Evolutionary conservation across 192 early-diverging fungal genomes (phyloP), one percentile per base, ranked within the genome.

Genomic region (Bifiguratus adelaidae): DNA sequence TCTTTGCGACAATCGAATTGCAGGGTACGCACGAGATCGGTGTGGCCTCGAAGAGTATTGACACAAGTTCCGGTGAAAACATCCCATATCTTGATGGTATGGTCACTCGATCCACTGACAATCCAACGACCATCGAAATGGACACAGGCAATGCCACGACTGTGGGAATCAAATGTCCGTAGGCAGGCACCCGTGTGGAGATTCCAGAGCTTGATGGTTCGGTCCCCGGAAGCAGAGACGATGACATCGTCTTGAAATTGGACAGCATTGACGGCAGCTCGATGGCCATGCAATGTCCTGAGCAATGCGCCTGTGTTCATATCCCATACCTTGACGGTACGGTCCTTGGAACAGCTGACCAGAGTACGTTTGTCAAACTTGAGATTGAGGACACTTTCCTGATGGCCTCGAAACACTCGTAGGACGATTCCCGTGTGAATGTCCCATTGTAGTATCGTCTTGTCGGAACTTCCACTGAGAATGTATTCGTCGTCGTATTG

Each of bases 291-390:
- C 41, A 95, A 61, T 5, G 71, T 76, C 18, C 64, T 52, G 13
- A 74, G 13, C 29, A 67, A 45, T 37, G 58, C 60, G 21, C 86
- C 81, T n/a, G 71, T 71, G 27, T 70, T 52, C 29, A 81, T 60
- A 6, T 73, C 58, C 94, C 94, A 97, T 15, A 95, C 76, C 49
- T 76, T 78, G 32, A 95, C 74, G 7, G 78, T 80, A 5, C 78
- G 63, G 54, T 96, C 93, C 40, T 85, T 86, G 19, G 86, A 93
- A 19, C 90, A 88, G 5, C 81, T 86, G 2, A 88, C 81, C 15
- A 94, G 73, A 43, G 72, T 78, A 24, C 76, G 55, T 21, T 68
- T 68, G 35, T 84, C 78, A 57, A 91, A 83, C 7, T 85, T 80
- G 25, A 96, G 48, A 49, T 86, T 84, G 33, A 87, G 61, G n/a